Percentiles rank a stretch among this genome's conserved stretches.
Evolutionary conservation across 768 basidiomycete genomes (phyloP).

Genomic region (Termitomyces sp.): DNA sequence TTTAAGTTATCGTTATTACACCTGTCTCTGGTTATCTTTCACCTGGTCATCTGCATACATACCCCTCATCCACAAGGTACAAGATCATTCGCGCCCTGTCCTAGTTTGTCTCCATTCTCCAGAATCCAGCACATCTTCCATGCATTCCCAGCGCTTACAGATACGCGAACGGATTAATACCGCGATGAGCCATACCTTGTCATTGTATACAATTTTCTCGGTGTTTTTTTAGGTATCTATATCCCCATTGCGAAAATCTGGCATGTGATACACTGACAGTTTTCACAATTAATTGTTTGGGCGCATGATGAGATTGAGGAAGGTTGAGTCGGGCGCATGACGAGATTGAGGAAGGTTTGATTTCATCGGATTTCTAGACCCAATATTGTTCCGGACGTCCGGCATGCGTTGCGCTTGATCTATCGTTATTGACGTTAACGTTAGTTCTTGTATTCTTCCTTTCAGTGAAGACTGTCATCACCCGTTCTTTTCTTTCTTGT

Average conservation of each 20-base stretch:
- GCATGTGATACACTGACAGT: not conserved
- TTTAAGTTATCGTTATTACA: conserved; percentile 8
- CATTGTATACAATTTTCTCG: not conserved
- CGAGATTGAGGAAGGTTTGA: not conserved
- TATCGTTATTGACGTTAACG: not conserved
- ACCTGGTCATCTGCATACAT: not conserved
- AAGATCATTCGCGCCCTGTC: not conserved
- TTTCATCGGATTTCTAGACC: not conserved
- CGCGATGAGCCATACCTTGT: not conserved
- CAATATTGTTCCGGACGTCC: not conserved
- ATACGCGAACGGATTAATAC: not conserved
- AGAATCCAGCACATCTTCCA: not conserved
- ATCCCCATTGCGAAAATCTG: not conserved
- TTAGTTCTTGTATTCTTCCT: not conserved
- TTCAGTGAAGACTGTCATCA: not conserved
- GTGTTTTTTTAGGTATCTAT: not conserved
- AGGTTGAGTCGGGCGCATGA: too few relatives aligned
- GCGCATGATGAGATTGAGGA: too few relatives aligned
- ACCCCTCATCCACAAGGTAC: not conserved
- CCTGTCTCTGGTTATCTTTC: not conserved
- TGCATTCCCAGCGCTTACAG: not conserved
- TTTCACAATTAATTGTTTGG: too few relatives aligned
- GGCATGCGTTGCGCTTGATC: not conserved
- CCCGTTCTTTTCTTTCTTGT: not conserved
- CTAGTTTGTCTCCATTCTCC: not conserved